These are phyloP conservation scores for Cicer judaicum DNA, from an alignment of 306 rosid species.

Conservation along the genomic window DNA sequence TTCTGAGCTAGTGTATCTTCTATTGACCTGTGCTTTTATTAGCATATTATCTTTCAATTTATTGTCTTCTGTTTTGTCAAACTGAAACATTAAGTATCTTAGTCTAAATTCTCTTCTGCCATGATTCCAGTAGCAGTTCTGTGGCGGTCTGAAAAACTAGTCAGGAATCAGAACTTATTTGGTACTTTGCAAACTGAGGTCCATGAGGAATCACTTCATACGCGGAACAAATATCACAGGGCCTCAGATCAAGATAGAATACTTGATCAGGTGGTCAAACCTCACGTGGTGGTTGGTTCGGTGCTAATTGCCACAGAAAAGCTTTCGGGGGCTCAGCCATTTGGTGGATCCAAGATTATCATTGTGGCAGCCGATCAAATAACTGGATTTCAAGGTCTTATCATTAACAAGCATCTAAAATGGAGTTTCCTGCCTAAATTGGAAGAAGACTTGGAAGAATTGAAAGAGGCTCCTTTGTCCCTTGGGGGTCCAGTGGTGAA, in stretches of 20 bases:
- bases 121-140: conserved; percentile 56
- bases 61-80: conserved; percentile 31
- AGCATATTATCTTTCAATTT: conserved; percentile 22
- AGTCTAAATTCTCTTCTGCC: conserved; percentile 37
- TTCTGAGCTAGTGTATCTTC: conserved; percentile 30
- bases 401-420: conserved; percentile 70
- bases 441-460: conserved; percentile 54
- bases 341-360: conserved; percentile 75
- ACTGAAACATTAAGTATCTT: conserved; percentile 1
- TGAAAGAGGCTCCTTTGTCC: conserved; percentile 69
- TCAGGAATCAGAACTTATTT: conserved; percentile 41
- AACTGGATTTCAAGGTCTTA: conserved; percentile 81
- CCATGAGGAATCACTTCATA: conserved; percentile 43
- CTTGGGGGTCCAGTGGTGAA: conserved; percentile 76
- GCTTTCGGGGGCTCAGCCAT: conserved; percentile 65
- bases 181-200: conserved; percentile 47
- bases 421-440: conserved; percentile 69
- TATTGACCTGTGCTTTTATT: conserved; percentile 24
- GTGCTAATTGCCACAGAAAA: conserved; percentile 72
- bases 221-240: conserved; percentile 49
- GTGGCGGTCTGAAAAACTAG: conserved; percentile 51
- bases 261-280: conserved; percentile 47
- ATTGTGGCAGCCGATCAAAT: conserved; percentile 70
- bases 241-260: conserved; percentile 47
- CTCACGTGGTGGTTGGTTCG: conserved; percentile 61